A percentile compares a stretch with the other conserved stretches of the same genome.
These are phyloP conservation scores for Rheum nobile DNA, from an alignment of 148 eudicot genomes.

Conservation along the genomic window DNA sequence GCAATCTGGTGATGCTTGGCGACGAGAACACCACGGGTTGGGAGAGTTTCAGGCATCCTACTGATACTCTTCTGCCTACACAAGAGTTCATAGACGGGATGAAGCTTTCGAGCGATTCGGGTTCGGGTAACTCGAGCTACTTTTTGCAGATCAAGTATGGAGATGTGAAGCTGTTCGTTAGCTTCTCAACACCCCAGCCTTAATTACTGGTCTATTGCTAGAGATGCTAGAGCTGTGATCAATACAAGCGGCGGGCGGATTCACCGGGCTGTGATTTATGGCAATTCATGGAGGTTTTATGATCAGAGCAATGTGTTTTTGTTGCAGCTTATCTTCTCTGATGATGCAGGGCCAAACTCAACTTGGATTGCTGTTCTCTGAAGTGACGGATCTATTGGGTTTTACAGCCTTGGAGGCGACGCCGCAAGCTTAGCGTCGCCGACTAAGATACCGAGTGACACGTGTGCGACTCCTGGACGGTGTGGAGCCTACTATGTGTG, in stretches of 20 bases:
- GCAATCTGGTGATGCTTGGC: conserved; percentile 52
- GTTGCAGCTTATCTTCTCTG: conserved; percentile 42
- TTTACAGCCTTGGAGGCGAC: conserved; percentile 31
- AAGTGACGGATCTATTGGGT: conserved; percentile 49
- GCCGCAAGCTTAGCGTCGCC: conserved; percentile 17
- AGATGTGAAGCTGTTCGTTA: conserved; percentile 52
- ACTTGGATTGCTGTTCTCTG: conserved; percentile 68
- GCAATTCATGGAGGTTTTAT: conserved; percentile 78
- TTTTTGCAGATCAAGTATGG: conserved; percentile 57
- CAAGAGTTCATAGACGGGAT: conserved; percentile 57
- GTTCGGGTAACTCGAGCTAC: conserved; percentile 38
- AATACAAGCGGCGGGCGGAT: conserved; percentile 41
- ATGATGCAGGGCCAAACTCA: conserved; percentile 25
- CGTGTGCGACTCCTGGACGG: conserved; percentile 54
- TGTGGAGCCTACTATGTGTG: conserved; percentile 57
- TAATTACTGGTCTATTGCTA: conserved; percentile 69
- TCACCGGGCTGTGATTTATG: conserved; percentile 24
- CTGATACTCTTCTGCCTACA: conserved; percentile 61
- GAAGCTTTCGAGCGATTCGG: conserved; percentile 45
- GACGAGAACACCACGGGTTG: conserved; percentile 38
- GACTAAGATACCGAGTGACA: conserved; percentile 43
- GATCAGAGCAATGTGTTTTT: conserved; percentile 35
- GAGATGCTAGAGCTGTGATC: conserved; percentile 43
- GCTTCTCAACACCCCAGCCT: conserved; percentile 54
- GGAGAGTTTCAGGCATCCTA: conserved; percentile 82